Base-by-base conservation (phyloP, 805 yeast genomes). In the Cyberlindnera saturnus region DNA sequence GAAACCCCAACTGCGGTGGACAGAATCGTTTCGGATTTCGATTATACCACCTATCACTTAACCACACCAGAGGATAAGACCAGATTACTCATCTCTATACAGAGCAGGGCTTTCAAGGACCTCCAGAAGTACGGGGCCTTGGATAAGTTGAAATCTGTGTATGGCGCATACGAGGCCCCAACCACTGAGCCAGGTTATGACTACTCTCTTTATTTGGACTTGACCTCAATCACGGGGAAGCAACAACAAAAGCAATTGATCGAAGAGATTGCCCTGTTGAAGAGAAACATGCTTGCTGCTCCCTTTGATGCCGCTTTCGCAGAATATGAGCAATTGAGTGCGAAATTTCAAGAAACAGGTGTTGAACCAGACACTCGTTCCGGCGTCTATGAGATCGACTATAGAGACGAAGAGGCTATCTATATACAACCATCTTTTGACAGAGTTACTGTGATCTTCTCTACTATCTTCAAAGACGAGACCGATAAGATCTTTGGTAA, bases 381-480 rank as follows among this genome's bases (percentile, higher is more conserved):
- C n/a, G 41, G 15, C 39, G 48, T 67, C 29, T 48, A 50, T 40
- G 61, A 61, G 18, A 72, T 93, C 44, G 80, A 84, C 63, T 91
- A 93, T 68, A 82, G 99, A 60, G 97, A 93, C 44, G 88, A 85
- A 55, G 99, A 93, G 64, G 77, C 89, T 44, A 88, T 93, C 58
- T 93, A 79, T 63, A 81, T 93, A 59, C 82, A 83, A 63, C 96
- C 99, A 5, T 81, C 95, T 30, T 87, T 83, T 60, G 99, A 93
- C 65, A 82, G 99, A 64, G 96, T 93, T 42, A 93, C 99, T 1
- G 97, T 91, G 33, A 85, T 93, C 38, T 93, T 93, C 67, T 87
- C 96, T 39, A 93, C 98, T 4, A 73, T 88, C 19, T 93, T 93
- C 74, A 84, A 86, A 60, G 99, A 93, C 65, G 98, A 93, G 64